Evolutionary conservation across 2,329 filamentous ascomycete genomes (phyloP).

Genomic region (Aspergillus sp.): DNA sequence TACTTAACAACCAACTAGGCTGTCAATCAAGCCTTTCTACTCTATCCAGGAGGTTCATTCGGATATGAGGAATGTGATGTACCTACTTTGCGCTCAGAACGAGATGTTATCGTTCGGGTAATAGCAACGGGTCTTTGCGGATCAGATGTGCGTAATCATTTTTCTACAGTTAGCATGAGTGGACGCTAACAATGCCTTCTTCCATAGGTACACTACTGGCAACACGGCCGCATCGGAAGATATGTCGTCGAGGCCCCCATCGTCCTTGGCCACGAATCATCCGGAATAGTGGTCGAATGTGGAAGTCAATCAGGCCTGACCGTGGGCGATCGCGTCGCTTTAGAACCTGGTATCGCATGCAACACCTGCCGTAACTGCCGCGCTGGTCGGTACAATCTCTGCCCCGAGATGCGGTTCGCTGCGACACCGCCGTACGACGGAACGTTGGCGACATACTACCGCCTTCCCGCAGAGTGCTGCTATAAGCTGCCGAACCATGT

Average conservation of each 20-base stretch:
- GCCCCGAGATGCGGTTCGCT: constrained; percentile 79
- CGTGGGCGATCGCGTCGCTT: constrained; percentile 68
- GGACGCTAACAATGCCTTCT: too few relatives aligned
- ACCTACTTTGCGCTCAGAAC: constrained; percentile 28
- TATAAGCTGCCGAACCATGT: constrained; percentile 68
- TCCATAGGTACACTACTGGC: constrained; percentile 40
- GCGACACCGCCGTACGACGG: constrained; percentile 86
- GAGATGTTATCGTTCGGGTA: constrained; percentile 74
- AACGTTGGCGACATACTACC: constrained; percentile 80
- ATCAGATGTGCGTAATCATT: constrained; percentile 58
- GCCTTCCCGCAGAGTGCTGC: constrained; percentile 79
- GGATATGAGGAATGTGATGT: constrained; percentile 20
- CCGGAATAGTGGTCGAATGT: constrained; percentile 60
- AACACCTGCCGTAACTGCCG: constrained; percentile 71
- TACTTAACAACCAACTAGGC: neutral
- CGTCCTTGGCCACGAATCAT: constrained; percentile 64
- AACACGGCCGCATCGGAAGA: constrained; percentile 37
- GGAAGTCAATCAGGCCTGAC: constrained; percentile 55
- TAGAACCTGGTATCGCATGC: constrained; percentile 72
- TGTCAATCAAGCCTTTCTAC: constrained; percentile 15
- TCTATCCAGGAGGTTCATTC: constrained; percentile 23
- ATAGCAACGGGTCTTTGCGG: constrained; percentile 85
- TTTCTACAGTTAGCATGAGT: too few relatives aligned
- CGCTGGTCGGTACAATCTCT: constrained; percentile 81
- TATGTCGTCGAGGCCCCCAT: constrained; percentile 38